Base-by-base conservation (phyloP, 257 asterid genomes). In the Lithospermum erythrorhizon region DNA sequence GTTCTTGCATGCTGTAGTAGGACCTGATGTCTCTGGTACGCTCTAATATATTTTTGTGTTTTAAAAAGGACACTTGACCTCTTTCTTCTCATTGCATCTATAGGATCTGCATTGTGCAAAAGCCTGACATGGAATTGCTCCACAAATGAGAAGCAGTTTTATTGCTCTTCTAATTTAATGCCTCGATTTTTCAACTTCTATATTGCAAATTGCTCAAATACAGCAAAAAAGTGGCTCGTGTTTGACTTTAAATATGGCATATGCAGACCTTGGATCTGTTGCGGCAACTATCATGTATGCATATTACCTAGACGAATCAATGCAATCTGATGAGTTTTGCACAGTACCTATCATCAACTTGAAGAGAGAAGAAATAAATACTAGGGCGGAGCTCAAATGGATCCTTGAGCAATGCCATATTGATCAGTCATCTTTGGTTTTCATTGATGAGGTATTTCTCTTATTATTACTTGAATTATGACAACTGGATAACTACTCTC, bases 271-370 rank as follows among this genome's bases (percentile, higher is more conserved):
- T 53, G 95, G 91, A 64, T 81, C 95, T 15, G 77, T 84, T 79
- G 89, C 75, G 55, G 76, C 95, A 21, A 79, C 91, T 52, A 79
- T 89, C 80, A 74, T 78, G 89, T 82, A 86, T 74, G 87, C 95
- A 4, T 86, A 78, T 76, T 79, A 84, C 80, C 82, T 84, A 18
- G 66, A 78, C 30, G 76, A 76, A 77, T 75, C 79, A 66, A 63
- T 60, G 24, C 56, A 73, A 73, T 72, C 55, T 76, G 70, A 70
- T 58, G 79, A 79, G 51, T 73, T 79, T 57, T 82, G 94, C 70
- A 82, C 83, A 11, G 84, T 82, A 58, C 97, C 97, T 45, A 76
- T 89, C 62, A 75, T 86, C 71, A 89, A 86, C 79, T 81, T 79
- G 86, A 89, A 76, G 76, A 81, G 95, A 70, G 70, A 76, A 3